Evolutionary conservation across 192 early-diverging fungal species (phyloP).

Genomic region (Gonapodya sp.): DNA sequence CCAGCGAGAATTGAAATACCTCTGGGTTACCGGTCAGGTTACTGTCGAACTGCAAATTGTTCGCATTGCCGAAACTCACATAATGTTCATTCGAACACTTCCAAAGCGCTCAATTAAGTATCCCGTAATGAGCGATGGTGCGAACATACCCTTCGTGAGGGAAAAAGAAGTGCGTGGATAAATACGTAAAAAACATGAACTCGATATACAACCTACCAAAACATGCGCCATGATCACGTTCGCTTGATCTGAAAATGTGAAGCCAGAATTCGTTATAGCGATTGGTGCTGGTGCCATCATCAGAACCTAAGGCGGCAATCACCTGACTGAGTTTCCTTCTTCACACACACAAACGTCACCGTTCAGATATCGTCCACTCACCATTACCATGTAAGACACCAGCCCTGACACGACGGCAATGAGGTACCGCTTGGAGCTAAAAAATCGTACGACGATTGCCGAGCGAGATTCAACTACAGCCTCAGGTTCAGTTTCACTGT

Average conservation of each 20-base stretch:
- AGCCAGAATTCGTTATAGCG: not conserved
- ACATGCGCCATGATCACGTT: conserved; percentile 11
- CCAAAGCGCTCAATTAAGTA: conserved; percentile 1
- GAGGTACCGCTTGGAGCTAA: conserved; percentile 1
- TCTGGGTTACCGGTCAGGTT: not conserved
- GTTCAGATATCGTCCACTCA: not conserved
- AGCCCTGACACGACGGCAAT: conserved; percentile 1
- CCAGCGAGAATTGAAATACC: not conserved
- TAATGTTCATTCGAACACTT: not conserved
- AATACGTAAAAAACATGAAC: not conserved
- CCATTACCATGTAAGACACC: not conserved
- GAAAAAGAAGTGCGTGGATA: not conserved
- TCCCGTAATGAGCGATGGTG: not conserved
- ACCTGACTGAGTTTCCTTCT: too few relatives aligned
- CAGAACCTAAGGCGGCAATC: not conserved
- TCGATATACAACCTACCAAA: not conserved
- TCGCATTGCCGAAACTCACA: not conserved
- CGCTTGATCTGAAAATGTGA: conserved; percentile 7
- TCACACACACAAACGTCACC: not conserved
- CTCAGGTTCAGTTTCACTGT: not conserved
- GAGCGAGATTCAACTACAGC: not conserved
- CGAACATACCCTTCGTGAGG: not conserved
- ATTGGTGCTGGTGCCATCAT: conserved; percentile 8
- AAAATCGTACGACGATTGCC: not conserved
- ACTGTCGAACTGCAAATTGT: not conserved